A percentile compares a stretch with the other conserved stretches of the same genome.
Evolutionary conservation across 176 grass and related monocot genomes (phyloP).

Genomic region (Rhynchospora breviuscula): DNA sequence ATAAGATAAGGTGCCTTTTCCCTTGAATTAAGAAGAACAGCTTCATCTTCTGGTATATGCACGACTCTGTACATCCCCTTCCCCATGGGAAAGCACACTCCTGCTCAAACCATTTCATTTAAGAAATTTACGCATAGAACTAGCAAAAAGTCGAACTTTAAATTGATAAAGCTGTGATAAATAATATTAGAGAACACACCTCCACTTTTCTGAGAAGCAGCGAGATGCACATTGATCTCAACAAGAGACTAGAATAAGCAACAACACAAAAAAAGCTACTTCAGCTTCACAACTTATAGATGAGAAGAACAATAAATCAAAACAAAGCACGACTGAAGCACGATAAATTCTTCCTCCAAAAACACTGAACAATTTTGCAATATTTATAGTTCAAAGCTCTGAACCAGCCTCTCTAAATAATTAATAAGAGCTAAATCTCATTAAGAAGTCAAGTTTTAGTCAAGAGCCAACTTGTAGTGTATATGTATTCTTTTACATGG

Average conservation of each 20-base stretch:
- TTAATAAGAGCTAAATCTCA: neutral
- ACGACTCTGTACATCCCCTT: slow-evolving; percentile 88
- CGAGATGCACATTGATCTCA: slow-evolving; percentile 82
- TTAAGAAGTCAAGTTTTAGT: neutral
- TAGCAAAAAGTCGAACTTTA: neutral
- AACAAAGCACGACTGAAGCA: neutral
- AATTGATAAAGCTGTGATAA: slow-evolving; percentile 17
- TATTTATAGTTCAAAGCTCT: neutral
- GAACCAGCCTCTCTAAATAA: neutral
- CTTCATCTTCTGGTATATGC: slow-evolving; percentile 93
- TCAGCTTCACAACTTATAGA: neutral
- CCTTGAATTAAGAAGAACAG: slow-evolving; percentile 93
- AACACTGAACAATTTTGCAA: neutral
- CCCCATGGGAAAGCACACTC: slow-evolving; percentile 98
- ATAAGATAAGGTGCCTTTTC: slow-evolving; percentile 99
- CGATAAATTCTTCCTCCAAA: neutral
- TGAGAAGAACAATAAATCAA: neutral
- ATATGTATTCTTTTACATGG: neutral
- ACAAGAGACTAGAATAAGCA: slow-evolving; percentile 49
- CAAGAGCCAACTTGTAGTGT: neutral
- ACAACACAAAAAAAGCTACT: slow-evolving; percentile 22
- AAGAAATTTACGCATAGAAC: slow-evolving; percentile 11
- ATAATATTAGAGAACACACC: slow-evolving; percentile 51
- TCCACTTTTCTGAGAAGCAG: slow-evolving; percentile 81
- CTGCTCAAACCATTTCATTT: slow-evolving; percentile 38